A percentile compares a stretch with the other conserved stretches of the same genome.
Conservation (phyloP, 352 stramenopile species). For the Thalassiosira allenii region DNA sequence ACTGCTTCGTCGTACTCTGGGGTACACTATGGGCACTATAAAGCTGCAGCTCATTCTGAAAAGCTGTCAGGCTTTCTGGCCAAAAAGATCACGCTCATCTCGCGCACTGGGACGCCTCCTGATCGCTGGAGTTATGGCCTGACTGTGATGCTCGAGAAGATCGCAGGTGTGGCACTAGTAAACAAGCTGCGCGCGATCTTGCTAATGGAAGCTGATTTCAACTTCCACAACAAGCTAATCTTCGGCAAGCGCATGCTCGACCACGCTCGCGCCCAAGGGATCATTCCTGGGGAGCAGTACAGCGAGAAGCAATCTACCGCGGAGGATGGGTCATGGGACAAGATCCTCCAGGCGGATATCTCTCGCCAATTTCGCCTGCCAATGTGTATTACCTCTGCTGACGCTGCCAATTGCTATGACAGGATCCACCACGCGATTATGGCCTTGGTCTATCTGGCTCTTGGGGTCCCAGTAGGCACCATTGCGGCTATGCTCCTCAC, state of each 20-base stretch:
- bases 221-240: conserved; percentile 44
- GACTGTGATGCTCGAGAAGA: conserved; percentile 34
- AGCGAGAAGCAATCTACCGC: conserved; percentile 17
- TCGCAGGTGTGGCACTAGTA: conserved; percentile 16
- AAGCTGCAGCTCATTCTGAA: background rate
- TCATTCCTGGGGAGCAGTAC: conserved; percentile 36
- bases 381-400: conserved; percentile 15
- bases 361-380: conserved; percentile 5
- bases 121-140: conserved; percentile 6
- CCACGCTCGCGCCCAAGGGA: background rate
- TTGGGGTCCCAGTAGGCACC: background rate
- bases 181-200: conserved; percentile 49
- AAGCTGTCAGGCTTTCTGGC: background rate
- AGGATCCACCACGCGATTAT: conserved; percentile 7
- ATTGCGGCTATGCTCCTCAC: background rate
- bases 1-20: conserved; percentile 7
- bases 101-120: background rate
- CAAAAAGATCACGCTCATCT: conserved; percentile 1
- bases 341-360: conserved; percentile 4
- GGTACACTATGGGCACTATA: conserved; percentile 26
- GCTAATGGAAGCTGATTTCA: conserved; percentile 54
- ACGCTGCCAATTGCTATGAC: conserved; percentile 43
- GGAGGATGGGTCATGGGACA: conserved; percentile 18
- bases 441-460: background rate
- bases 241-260: conserved; percentile 36